Conservation (phyloP, 495 filamentous ascomycete species). For the Penicillium taxi region DNA sequence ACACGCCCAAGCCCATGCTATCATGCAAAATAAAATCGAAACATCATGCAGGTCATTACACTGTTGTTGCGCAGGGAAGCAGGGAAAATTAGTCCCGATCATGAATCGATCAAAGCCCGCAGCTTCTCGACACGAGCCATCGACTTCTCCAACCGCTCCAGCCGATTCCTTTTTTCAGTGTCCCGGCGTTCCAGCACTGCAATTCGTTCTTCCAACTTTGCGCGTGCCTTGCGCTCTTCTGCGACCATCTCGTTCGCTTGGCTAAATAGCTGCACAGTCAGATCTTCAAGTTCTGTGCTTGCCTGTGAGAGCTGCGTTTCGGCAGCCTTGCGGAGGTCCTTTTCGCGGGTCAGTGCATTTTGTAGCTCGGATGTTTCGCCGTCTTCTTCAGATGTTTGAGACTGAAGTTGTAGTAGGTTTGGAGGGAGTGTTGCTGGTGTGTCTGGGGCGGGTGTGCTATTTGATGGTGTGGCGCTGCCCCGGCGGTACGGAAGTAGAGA, state of each 20-base stretch:
- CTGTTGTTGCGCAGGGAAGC: neutral
- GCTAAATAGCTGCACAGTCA: conserved; percentile 78
- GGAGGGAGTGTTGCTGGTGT: conserved; percentile 14
- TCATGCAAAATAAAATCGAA: conserved; percentile 3
- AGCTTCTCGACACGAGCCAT: conserved; percentile 69
- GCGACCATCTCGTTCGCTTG: conserved; percentile 98
- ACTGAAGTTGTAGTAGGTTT: conserved; percentile 12
- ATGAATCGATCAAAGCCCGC: conserved; percentile 56
- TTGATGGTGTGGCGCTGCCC: conserved; percentile 29
- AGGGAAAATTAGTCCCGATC: neutral
- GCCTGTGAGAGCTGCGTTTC: conserved; percentile 66
- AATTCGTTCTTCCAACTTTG: conserved; percentile 69
- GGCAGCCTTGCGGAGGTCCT: conserved; percentile 59
- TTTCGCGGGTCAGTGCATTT: conserved; percentile 65
- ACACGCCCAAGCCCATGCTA: conserved; percentile 9
- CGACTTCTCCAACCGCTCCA: conserved; percentile 71
- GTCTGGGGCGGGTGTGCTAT: conserved; percentile 27
- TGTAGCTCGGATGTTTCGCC: conserved; percentile 50
- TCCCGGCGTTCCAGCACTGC: conserved; percentile 61
- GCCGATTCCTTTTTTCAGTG: conserved; percentile 56
- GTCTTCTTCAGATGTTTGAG: conserved; percentile 3
- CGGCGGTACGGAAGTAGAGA: conserved; percentile 58
- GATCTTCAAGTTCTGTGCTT: conserved; percentile 77
- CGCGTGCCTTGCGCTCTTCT: conserved; percentile 70
- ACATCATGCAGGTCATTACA: conserved; percentile 20